phyloP scores from a whole-genome alignment of 108 stramenopile genomes.

The Skeletonema marinoi region DNA sequence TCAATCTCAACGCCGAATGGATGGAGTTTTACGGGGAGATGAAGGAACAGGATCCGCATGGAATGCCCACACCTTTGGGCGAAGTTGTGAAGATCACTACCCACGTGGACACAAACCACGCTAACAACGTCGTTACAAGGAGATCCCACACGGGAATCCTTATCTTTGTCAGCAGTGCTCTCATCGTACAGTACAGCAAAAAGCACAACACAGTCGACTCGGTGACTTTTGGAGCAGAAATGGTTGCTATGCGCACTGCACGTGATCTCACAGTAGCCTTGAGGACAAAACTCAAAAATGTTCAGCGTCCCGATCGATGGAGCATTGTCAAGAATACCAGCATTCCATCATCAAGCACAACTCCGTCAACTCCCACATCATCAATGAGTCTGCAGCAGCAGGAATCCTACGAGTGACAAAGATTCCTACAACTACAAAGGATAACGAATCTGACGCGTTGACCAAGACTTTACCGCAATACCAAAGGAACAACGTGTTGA shows the following conservation, averaged over 20 bases:
- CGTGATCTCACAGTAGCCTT: conserved; percentile 18
- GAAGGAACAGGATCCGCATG: conserved; percentile 11
- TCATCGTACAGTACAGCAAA: conserved; percentile 56
- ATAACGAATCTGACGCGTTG: conserved; percentile 29
- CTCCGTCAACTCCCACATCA: conserved; percentile 28
- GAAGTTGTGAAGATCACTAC: conserved; percentile 8
- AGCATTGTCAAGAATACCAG: conserved; percentile 15
- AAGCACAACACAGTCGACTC: conserved; percentile 56
- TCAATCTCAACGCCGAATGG: conserved; percentile 19
- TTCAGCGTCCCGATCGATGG: conserved; percentile 54
- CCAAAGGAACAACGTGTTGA: too few species aligned
- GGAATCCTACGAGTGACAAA: conserved; percentile 7
- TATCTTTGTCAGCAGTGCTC: conserved; percentile 57
- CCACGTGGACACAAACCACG: conserved; percentile 36
- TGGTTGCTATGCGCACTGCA: conserved; percentile 20
- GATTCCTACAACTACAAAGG: not conserved
- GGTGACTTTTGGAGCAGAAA: conserved; percentile 58
- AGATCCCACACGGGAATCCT: conserved; percentile 38
- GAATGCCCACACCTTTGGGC: conserved; percentile 29
- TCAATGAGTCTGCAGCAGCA: conserved; percentile 27
- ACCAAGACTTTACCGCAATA: conserved; percentile 14
- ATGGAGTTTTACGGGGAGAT: conserved; percentile 28
- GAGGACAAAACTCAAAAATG: conserved; percentile 57
- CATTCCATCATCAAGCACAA: conserved; percentile 37
- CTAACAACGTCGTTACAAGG: conserved; percentile 18